These are phyloP conservation scores for Penicillium egyptiacum DNA, from an alignment of 495 filamentous ascomycete genomes.

Conservation along the genomic window DNA sequence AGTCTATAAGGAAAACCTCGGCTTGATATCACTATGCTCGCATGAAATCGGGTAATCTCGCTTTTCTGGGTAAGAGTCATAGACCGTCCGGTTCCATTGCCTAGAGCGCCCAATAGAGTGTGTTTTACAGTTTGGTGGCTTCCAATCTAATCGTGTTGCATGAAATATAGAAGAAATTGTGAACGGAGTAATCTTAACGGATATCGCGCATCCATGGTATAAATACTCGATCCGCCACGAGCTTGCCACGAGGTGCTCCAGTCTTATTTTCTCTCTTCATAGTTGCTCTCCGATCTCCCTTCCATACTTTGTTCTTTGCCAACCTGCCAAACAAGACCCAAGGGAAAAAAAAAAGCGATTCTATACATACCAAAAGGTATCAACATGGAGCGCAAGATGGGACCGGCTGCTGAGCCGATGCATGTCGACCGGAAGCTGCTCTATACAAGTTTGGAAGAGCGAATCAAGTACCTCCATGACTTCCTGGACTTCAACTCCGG, in stretches of 20 bases:
- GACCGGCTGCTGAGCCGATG: constrained; percentile 27
- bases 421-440: constrained; percentile 69
- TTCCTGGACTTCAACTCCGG: constrained; percentile 71
- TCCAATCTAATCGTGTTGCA: background rate
- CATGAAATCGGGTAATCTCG: constrained; percentile 11
- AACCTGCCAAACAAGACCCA: too few relatives aligned
- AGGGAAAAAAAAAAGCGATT: too few relatives aligned
- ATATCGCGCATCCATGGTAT: constrained; percentile 4
- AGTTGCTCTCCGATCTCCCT: constrained; percentile 4
- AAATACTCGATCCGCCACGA: constrained; percentile 22
- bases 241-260: constrained; percentile 24
- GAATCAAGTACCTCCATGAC: constrained; percentile 67
- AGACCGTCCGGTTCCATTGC: background rate
- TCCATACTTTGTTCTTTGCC: background rate
- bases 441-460: constrained; percentile 64
- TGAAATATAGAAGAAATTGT: background rate
- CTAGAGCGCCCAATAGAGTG: constrained; percentile 7
- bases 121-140: constrained; percentile 6
- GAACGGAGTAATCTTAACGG: background rate
- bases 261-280: constrained; percentile 11
- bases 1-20: background rate
- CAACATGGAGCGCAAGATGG: constrained; percentile 21
- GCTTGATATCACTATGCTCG: constrained; percentile 1
- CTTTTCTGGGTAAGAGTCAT: constrained; percentile 17
- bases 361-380: background rate